phyloP scores from a whole-genome alignment of 2,329 filamentous ascomycete genomes.

The Penicillium sp. region DNA sequence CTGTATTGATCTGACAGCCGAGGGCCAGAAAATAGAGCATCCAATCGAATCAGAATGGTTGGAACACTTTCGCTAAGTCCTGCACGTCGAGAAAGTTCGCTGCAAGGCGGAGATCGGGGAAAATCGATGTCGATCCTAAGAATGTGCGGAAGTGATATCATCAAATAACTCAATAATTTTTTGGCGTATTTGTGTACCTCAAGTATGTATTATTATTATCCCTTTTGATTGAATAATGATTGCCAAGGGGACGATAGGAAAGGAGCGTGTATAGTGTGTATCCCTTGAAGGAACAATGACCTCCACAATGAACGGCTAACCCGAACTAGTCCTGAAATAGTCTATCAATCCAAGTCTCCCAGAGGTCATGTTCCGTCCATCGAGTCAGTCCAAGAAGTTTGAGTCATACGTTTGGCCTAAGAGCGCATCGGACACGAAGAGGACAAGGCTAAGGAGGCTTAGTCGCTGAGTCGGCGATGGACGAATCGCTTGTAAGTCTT shows the following conservation, averaged over 20 bases:
- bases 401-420: not conserved
- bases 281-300: not conserved
- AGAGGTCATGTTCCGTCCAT: not conserved
- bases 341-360: not conserved
- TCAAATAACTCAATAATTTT: not conserved
- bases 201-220: not conserved
- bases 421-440: not conserved
- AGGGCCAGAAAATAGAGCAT: constrained; percentile 8
- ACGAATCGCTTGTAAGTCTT: not conserved
- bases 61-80: constrained; percentile 12
- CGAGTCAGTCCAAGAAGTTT: not conserved
- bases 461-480: not conserved
- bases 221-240: constrained; percentile 2
- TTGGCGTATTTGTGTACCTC: not conserved
- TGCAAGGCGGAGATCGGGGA: constrained; percentile 21
- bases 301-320: not conserved
- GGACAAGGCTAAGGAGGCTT: not conserved
- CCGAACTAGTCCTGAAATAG: not conserved
- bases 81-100: constrained; percentile 5
- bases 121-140: constrained; percentile 16
- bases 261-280: not conserved
- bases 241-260: not conserved
- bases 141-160: constrained; percentile 9
- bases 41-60: constrained; percentile 17
- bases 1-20: not conserved